These are phyloP conservation scores for Monoraphidium neglectum DNA, from an alignment of 139 green algal genomes.

Conservation along the genomic window DNA sequence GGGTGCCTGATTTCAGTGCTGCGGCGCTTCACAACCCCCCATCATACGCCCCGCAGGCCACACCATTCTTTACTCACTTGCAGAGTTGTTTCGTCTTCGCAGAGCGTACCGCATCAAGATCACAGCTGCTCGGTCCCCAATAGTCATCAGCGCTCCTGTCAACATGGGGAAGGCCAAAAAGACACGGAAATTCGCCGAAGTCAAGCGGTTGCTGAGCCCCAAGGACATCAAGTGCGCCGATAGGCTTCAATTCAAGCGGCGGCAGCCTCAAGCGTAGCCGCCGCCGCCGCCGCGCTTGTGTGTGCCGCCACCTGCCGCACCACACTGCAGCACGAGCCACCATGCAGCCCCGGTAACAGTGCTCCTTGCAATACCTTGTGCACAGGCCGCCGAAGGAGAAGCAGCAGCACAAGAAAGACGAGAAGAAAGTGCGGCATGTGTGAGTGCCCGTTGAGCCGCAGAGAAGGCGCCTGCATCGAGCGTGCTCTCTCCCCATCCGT, in stretches of 20 bases:
- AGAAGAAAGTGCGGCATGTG: conserved; percentile 50
- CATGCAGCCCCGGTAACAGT: too few relatives aligned
- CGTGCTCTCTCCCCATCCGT: background rate
- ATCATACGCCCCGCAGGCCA: too few relatives aligned
- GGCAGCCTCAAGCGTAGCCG: background rate
- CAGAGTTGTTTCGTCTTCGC: too few relatives aligned
- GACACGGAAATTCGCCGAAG: conserved; percentile 95
- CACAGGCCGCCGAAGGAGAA: conserved; percentile 50
- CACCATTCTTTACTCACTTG: too few relatives aligned
- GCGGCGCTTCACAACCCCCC: too few relatives aligned
- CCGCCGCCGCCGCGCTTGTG: background rate
- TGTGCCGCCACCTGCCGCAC: background rate
- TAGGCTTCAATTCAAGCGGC: background rate
- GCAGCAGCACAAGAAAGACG: conserved; percentile 57
- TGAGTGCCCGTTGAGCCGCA: conserved; percentile 27
- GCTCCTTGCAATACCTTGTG: too few relatives aligned
- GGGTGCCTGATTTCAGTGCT: too few relatives aligned
- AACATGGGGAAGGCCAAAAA: conserved; percentile 97
- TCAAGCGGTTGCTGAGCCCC: conserved; percentile 92
- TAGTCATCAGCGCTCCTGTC: too few relatives aligned
- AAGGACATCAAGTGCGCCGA: conserved; percentile 78
- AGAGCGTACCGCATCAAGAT: too few relatives aligned
- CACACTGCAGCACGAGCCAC: background rate
- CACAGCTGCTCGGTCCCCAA: too few relatives aligned
- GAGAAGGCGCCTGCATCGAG: background rate